Percentiles rank a stretch among this genome's conserved stretches.
Evolutionary conservation across 139 green algal genomes (phyloP).

Genomic region (Asterochloris sp.): DNA sequence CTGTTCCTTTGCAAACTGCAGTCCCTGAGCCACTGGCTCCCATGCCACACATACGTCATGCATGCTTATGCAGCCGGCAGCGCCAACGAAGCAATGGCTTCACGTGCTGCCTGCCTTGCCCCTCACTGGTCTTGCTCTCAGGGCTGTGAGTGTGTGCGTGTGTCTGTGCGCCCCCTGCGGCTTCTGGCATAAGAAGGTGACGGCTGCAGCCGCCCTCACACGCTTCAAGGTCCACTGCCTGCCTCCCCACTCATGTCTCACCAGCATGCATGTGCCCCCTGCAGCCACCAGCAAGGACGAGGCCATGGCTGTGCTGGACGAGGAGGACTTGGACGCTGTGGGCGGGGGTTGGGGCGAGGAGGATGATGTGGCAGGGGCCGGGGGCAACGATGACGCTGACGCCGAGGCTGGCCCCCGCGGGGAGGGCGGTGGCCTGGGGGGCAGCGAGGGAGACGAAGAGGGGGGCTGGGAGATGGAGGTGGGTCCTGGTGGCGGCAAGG

Average conservation of each 20-base stretch:
- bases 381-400: slow-evolving; percentile 29
- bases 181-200: too few species aligned
- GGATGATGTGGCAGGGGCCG: slow-evolving; percentile 69
- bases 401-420: slow-evolving; percentile 29
- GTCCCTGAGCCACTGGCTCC: too few species aligned
- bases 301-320: slow-evolving; percentile 26
- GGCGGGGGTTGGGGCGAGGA: slow-evolving; percentile 76
- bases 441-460: slow-evolving; percentile 59
- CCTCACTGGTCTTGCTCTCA: too few species aligned
- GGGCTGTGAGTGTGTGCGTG: too few species aligned
- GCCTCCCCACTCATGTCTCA: not conserved
- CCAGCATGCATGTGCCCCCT: not conserved
- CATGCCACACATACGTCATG: too few species aligned
- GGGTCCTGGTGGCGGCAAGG: not conserved
- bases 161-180: too few species aligned
- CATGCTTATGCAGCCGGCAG: too few species aligned
- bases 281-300: slow-evolving; percentile 13
- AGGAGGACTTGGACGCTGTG: slow-evolving; percentile 56
- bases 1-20: too few species aligned
- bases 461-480: slow-evolving; percentile 97
- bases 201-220: too few species aligned
- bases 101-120: too few species aligned
- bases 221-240: not conserved
- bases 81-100: too few species aligned
- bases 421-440: slow-evolving; percentile 51